Evolutionary conservation across 176 grass and related monocot species (phyloP), one percentile per base, ranked within the genome.

Genomic region (Carex littledalei): DNA sequence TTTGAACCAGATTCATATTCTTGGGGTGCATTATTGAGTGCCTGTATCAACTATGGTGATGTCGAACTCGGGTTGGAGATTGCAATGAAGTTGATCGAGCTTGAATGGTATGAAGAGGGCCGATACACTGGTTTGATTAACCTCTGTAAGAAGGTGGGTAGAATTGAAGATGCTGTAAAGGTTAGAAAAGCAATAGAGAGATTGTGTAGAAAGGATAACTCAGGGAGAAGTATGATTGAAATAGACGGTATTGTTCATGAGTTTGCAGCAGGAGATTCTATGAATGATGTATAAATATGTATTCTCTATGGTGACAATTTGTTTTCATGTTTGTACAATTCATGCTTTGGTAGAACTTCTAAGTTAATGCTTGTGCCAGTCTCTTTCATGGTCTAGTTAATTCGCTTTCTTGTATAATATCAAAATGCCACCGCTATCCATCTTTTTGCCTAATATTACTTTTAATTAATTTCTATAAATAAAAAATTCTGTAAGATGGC

Each of bases 31-130:
- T 79, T 97, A 8, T 72, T 97, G 35, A 82, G 88, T 63, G 79
- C 91, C n/a, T 97, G 94, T 87, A 87, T 89, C 67, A 81, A 79
- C 52, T 90, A 94, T 63, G 29, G 74, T n/a, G 79, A 94, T 31
- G 56, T 94, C 0, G 88, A 97, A 65, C 69, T 89, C n/a, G 94
- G 87, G 37, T 55, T 77, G 59, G 59, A 67, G 63, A 31, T 72
- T 76, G 89, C 66, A 4, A 90, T 76, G 80, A 86, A 75, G 31
- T 73, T 90, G 64, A 83, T 90, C 5, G 63, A 87, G 8, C 70
- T 85, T 45, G 73, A 86, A 16, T 86, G 84, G 35, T 50, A 78
- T 18, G 86, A 82, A 26, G 76, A 85, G 67, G 88, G 86, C 55
- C 47, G 80, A 56, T 88, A 76, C 66, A 77, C 84, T 8, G 73